Evolutionary conservation across 495 filamentous ascomycete genomes (phyloP).

Genomic region (Daldinia caldariorum): DNA sequence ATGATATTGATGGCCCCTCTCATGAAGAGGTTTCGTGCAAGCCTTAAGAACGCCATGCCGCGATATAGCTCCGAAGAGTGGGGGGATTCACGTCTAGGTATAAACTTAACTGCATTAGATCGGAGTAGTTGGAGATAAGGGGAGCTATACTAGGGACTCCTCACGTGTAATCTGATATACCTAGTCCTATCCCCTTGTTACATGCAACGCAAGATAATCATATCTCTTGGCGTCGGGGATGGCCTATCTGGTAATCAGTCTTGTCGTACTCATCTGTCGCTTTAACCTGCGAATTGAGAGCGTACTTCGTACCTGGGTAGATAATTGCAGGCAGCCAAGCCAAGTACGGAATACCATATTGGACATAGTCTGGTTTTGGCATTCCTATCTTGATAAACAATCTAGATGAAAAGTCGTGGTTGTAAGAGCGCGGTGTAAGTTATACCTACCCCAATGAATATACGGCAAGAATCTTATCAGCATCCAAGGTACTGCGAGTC

Average conservation of each 20-base stretch:
- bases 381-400: not conserved
- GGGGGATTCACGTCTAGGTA: constrained; percentile 11
- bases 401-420: not conserved
- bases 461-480: constrained; percentile 39
- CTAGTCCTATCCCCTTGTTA: constrained; percentile 15
- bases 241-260: constrained; percentile 18
- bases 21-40: not conserved
- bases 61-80: constrained; percentile 15
- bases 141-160: constrained; percentile 17
- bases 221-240: constrained; percentile 13
- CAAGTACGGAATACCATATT: not conserved
- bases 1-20: constrained; percentile 4
- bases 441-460: constrained; percentile 4
- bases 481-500: constrained; percentile 6
- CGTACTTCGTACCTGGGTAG: too few species aligned
- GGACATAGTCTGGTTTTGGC: not conserved
- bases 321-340: not conserved
- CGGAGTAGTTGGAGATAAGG: constrained; percentile 33
- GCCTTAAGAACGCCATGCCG: constrained; percentile 1
- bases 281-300: not conserved
- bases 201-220: constrained; percentile 21
- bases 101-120: constrained; percentile 3
- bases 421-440: not conserved
- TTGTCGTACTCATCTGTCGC: not conserved
- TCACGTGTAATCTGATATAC: constrained; percentile 9